Percentiles rank a stretch among this genome's conserved stretches.
Conservation (phyloP, 1,139 yeast genomes). For the Suhomyces ambrosiae region DNA sequence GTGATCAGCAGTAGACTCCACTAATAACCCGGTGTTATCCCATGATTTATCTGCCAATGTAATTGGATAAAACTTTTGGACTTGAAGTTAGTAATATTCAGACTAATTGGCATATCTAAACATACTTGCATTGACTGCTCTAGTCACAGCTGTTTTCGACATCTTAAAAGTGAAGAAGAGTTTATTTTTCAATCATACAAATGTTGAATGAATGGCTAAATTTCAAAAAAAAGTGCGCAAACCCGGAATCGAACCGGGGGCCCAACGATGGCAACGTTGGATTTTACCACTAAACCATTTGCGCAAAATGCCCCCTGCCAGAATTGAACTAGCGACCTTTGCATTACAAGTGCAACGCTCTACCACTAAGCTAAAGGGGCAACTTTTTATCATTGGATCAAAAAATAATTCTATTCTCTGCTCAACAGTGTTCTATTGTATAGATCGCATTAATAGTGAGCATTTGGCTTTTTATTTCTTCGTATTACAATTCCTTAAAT, state of each 20-base stretch:
- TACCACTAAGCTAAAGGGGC: constrained; percentile 94
- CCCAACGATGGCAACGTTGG: constrained; percentile 19
- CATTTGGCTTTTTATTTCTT: not conserved
- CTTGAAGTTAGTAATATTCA: constrained; percentile 22
- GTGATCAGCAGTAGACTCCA: constrained; percentile 55
- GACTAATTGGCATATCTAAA: constrained; percentile 2
- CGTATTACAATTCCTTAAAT: too few species aligned
- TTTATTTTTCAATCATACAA: too few species aligned
- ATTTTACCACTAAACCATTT: constrained; percentile 17
- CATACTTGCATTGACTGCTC: constrained; percentile 50
- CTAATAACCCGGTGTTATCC: constrained; percentile 91
- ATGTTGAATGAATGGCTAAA: too few species aligned
- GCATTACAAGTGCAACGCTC: constrained; percentile 97
- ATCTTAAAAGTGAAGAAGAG: too few species aligned
- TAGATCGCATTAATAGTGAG: too few species aligned
- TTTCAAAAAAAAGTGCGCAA: constrained; percentile 15
- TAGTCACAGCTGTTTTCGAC: constrained; percentile 44
- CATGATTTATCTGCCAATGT: constrained; percentile 81
- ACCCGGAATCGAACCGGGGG: constrained; percentile 19
- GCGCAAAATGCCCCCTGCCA: constrained; percentile 75
- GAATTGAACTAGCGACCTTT: constrained; percentile 95
- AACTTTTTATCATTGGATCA: not conserved
- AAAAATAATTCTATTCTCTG: too few species aligned
- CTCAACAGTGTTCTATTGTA: too few species aligned
- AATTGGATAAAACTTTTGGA: constrained; percentile 72